Evolutionary conservation across 208 protist genomes (phyloP).

Genomic region (Wallacemonas collosoma): DNA sequence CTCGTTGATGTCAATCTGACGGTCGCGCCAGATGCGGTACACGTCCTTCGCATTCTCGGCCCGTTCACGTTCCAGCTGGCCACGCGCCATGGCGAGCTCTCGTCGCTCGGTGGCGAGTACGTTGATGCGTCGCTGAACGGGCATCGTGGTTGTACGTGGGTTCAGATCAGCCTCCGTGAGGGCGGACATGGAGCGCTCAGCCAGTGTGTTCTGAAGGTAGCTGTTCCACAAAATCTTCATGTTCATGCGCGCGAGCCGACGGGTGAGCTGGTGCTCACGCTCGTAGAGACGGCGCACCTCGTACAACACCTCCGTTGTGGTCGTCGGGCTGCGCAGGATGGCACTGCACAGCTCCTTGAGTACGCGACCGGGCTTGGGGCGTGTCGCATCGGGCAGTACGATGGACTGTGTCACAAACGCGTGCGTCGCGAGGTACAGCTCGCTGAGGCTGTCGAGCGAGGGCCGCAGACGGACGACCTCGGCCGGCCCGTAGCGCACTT

Average conservation of each 20-base stretch:
- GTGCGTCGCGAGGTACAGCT: constrained; percentile 72
- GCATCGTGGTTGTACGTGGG: constrained; percentile 58
- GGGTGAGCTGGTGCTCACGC: constrained; percentile 45
- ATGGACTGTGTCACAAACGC: constrained; percentile 51
- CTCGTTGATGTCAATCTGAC: constrained; percentile 74
- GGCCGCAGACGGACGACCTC: constrained; percentile 72
- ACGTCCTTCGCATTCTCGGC: constrained; percentile 77
- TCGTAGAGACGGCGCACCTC: constrained; percentile 66
- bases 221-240: constrained; percentile 55
- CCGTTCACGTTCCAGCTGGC: constrained; percentile 53
- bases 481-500: constrained; percentile 59
- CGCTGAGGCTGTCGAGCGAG: constrained; percentile 56
- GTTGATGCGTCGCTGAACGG: constrained; percentile 66
- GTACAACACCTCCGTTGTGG: constrained; percentile 62
- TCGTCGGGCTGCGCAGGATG: constrained; percentile 55
- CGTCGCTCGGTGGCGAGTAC: constrained; percentile 49
- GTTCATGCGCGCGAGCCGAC: constrained; percentile 59
- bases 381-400: constrained; percentile 41
- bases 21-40: constrained; percentile 80
- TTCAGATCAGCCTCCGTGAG: constrained; percentile 63
- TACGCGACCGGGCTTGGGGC: constrained; percentile 45
- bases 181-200: constrained; percentile 66
- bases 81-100: constrained; percentile 39
- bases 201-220: constrained; percentile 64
- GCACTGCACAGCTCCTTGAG: constrained; percentile 58